phyloP scores from a whole-genome alignment of 164 flowering plant genomes.

The Vitis riparia region DNA sequence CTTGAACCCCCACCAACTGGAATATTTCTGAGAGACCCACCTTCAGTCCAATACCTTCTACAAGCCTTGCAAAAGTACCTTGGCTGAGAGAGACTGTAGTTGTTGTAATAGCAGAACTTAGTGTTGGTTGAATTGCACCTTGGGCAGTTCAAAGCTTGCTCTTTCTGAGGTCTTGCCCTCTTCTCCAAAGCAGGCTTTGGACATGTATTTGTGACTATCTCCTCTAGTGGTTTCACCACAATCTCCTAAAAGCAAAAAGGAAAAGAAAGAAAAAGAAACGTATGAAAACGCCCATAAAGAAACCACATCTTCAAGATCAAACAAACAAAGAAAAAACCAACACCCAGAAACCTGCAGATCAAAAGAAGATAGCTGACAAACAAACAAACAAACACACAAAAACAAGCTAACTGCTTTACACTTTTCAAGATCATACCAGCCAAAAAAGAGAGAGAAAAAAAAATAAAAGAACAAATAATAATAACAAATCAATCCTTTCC shows the following conservation, averaged over 20 bases:
- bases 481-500: conserved; percentile 10
- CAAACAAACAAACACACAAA: conserved; percentile 31
- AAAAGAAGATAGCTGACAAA: conserved; percentile 14
- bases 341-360: background rate
- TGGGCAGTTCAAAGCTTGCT: conserved; percentile 82
- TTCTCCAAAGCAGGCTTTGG: conserved; percentile 51
- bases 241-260: conserved; percentile 47
- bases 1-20: conserved; percentile 98
- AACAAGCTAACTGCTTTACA: conserved; percentile 28
- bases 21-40: conserved; percentile 88
- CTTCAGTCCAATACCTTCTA: conserved; percentile 96
- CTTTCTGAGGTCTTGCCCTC: conserved; percentile 72
- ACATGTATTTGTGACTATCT: conserved; percentile 55
- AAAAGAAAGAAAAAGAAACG: conserved; percentile 3
- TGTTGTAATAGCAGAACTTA: conserved; percentile 96
- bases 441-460: conserved; percentile 8
- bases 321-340: background rate
- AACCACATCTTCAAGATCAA: background rate
- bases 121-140: conserved; percentile 95
- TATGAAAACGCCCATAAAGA: background rate
- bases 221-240: conserved; percentile 83
- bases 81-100: conserved; percentile 95
- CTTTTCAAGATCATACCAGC: conserved; percentile 34
- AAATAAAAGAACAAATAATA: conserved; percentile 13
- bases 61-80: conserved; percentile 95